Percentiles rank a stretch among this genome's conserved stretches.
Evolutionary conservation across 2,329 filamentous ascomycete species (phyloP).

Genomic region (Ophiostoma fasciatum): DNA sequence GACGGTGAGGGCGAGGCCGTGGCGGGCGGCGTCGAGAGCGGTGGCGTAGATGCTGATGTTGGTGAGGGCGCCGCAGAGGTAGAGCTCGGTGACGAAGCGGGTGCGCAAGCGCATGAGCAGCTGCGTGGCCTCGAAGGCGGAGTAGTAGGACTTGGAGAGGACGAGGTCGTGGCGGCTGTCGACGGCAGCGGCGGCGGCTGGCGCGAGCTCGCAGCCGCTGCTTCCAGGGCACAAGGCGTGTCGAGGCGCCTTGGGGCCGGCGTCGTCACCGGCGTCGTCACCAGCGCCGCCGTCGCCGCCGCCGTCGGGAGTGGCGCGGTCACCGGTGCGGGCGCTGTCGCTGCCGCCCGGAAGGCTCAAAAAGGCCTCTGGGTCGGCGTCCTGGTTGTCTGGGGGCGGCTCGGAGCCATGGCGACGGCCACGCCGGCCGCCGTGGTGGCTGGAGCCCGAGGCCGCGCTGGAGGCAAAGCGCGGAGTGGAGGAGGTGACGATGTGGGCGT

Average conservation of each 20-base stretch:
- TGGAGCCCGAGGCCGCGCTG: background rate
- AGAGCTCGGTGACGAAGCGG: constrained; percentile 80
- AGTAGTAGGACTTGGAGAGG: constrained; percentile 66
- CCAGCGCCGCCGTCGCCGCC: no score
- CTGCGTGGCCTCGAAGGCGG: constrained; percentile 63
- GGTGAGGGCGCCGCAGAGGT: constrained; percentile 71
- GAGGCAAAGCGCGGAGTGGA: constrained; percentile 15
- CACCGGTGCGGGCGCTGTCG: no score
- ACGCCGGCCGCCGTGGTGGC: background rate
- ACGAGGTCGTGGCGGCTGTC: constrained; percentile 32
- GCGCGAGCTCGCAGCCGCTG: constrained; percentile 31
- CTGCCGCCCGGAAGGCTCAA: no score
- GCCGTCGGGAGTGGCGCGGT: no score
- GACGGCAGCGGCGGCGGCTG: constrained; percentile 25
- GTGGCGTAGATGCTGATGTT: constrained; percentile 88
- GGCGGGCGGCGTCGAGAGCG: constrained; percentile 73
- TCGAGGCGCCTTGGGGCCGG: no score
- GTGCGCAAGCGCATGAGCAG: constrained; percentile 66
- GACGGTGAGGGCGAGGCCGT: constrained; percentile 76
- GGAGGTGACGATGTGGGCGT: constrained; percentile 33
- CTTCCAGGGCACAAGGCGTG: no score
- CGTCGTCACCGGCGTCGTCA: no score
- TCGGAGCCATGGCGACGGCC: constrained; percentile 1
- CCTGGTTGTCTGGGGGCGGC: constrained; percentile 18
- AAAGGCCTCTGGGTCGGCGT: constrained; percentile 24